A percentile compares a stretch with the other conserved stretches of the same genome.
phyloP scores from a whole-genome alignment of 805 yeast species.

The Schwanniomyces sp. region DNA sequence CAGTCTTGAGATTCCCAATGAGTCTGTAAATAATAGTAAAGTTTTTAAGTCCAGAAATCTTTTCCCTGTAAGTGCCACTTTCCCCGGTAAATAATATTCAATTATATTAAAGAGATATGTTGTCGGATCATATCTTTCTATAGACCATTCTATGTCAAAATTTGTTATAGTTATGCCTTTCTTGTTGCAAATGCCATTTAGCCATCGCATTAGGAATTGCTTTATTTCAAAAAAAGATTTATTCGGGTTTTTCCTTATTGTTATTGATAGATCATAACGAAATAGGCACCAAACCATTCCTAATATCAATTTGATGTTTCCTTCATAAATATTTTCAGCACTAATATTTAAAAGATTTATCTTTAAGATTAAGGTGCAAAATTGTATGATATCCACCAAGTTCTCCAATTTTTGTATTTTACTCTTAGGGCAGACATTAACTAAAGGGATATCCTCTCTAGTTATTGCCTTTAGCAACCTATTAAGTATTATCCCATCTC shows the following conservation, averaged over 20 bases:
- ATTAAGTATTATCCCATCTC: constrained; percentile 42
- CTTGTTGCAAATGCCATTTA: constrained; percentile 34
- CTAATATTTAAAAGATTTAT: constrained; percentile 45
- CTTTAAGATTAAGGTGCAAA: constrained; percentile 37
- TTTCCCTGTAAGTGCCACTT: constrained; percentile 23
- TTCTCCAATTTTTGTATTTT: constrained; percentile 50
- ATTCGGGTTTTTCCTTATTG: constrained; percentile 18
- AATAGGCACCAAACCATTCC: constrained; percentile 53
- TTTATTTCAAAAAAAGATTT: constrained; percentile 31
- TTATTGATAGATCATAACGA: constrained; percentile 36
- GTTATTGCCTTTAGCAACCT: constrained; percentile 23
- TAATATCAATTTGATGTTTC: constrained; percentile 45
- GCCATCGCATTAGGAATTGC: constrained; percentile 46
- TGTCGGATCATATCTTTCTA: constrained; percentile 47
- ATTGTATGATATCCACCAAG: constrained; percentile 41
- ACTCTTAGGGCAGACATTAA: constrained; percentile 38
- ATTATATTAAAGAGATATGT: constrained; percentile 43
- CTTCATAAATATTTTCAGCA: constrained; percentile 50
- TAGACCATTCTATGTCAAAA: constrained; percentile 56
- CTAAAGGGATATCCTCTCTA: constrained; percentile 23
- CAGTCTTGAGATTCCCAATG: constrained; percentile 50
- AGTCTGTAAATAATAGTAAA: constrained; percentile 44
- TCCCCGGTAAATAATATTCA: constrained; percentile 19
- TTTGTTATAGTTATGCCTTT: constrained; percentile 35
- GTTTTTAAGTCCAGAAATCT: constrained; percentile 27